Percentiles rank a stretch among this genome's conserved stretches.
These are phyloP conservation scores for Garcileccinum viscosum DNA, from an alignment of 1,284 basidiomycete species.

Conservation along the genomic window DNA sequence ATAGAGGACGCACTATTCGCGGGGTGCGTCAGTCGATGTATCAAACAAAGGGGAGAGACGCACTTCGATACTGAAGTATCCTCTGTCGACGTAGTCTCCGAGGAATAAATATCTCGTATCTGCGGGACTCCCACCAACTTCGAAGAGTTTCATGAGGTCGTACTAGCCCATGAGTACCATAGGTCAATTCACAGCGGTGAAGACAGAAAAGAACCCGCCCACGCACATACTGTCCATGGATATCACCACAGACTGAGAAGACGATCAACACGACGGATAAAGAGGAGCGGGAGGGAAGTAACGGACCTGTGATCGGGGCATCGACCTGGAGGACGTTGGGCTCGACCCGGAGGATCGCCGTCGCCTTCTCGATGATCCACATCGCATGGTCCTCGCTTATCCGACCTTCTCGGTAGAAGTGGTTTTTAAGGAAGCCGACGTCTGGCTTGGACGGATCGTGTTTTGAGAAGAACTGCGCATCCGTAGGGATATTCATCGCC, in stretches of 20 bases:
- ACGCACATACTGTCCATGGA: constrained; percentile 80
- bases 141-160: constrained; percentile 94
- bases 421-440: constrained; percentile 97
- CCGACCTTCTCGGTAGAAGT: constrained; percentile 96
- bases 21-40: constrained; percentile 5
- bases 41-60: constrained; percentile 20
- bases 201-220: constrained; percentile 2
- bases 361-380: constrained; percentile 84
- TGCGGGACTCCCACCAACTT: constrained; percentile 92
- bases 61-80: constrained; percentile 92
- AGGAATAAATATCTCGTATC: constrained; percentile 93
- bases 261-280: constrained; percentile 12
- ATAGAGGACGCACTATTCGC: constrained; percentile 84
- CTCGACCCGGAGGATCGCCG: constrained; percentile 78
- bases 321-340: constrained; percentile 89
- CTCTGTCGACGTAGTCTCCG: constrained; percentile 94
- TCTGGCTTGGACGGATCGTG: constrained; percentile 90
- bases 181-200: constrained; percentile 26
- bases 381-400: constrained; percentile 90
- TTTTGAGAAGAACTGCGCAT: constrained; percentile 91
- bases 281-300: not conserved
- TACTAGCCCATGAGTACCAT: constrained; percentile 55
- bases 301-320: constrained; percentile 88
- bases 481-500: constrained; percentile 90
- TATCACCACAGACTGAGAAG: constrained; percentile 84